Conservation (phyloP, 192 early-diverging fungal genomes). For the Chytriomyces sp. region DNA sequence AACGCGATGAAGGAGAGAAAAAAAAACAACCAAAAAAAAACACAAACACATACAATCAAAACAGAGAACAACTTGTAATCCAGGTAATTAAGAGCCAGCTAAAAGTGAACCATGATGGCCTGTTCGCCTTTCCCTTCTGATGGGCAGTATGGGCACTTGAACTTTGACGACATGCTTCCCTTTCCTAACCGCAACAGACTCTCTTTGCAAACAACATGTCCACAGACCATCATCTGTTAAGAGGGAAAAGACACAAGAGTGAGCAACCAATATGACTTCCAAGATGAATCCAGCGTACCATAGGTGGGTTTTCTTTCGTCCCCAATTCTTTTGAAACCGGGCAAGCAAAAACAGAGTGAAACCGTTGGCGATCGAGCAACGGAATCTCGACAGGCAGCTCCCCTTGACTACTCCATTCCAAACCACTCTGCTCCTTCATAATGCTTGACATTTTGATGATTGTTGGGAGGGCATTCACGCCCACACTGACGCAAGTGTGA, state of each 20-base stretch:
- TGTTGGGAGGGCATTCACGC: constrained; percentile 85
- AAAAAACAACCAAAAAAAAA: too few species aligned
- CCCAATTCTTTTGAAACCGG: constrained; percentile 96
- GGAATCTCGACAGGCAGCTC: constrained; percentile 95
- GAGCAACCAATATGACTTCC: not conserved
- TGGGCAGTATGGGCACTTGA: constrained; percentile 99
- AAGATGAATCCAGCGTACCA: constrained; percentile 46
- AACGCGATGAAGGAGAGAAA: too few species aligned
- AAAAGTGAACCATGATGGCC: constrained; percentile 82
- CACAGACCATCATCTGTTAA: constrained; percentile 83
- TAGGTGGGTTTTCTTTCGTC: constrained; percentile 91
- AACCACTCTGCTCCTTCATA: constrained; percentile 79
- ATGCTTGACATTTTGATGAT: constrained; percentile 90
- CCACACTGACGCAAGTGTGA: constrained; percentile 69
- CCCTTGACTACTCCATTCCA: constrained; percentile 89
- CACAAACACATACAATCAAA: too few species aligned
- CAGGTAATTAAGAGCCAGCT: constrained; percentile 1
- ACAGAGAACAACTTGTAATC: too few species aligned
- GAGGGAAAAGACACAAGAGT: not conserved
- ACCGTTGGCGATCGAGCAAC: constrained; percentile 81
- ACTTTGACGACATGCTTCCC: constrained; percentile 63
- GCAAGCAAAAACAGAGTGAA: constrained; percentile 95
- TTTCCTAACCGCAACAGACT: constrained; percentile 82
- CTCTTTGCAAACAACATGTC: constrained; percentile 94
- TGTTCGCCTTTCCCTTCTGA: constrained; percentile 77